Conservation (phyloP, 495 filamentous ascomycete species). For the Patellaria atrata region DNA sequence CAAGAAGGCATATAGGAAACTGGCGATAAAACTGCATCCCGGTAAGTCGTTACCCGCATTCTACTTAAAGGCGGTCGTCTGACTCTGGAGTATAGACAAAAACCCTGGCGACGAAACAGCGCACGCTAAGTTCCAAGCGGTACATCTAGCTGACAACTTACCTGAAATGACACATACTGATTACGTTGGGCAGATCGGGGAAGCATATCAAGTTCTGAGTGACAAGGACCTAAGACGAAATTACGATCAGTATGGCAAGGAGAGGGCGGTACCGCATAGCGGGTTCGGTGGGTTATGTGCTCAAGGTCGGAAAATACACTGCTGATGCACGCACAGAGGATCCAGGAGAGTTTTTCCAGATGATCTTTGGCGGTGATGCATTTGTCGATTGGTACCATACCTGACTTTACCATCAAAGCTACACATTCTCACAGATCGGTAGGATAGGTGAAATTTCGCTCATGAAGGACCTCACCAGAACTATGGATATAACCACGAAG, state of each 20-base stretch:
- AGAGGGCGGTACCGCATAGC: conserved; percentile 67
- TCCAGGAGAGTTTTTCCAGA: conserved; percentile 93
- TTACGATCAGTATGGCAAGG: conserved; percentile 96
- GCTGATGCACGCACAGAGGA: conserved; percentile 46
- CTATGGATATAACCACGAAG: conserved; percentile 30
- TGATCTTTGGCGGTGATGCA: conserved; percentile 95
- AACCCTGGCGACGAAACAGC: conserved; percentile 96
- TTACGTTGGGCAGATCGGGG: conserved; percentile 51
- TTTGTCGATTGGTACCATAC: conserved; percentile 56
- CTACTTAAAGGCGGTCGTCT: background rate
- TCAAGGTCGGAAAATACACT: background rate
- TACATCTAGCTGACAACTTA: conserved; percentile 24
- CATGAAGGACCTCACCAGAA: conserved; percentile 33
- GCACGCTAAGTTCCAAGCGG: conserved; percentile 78
- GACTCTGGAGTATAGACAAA: conserved; percentile 52
- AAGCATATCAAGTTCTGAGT: conserved; percentile 95
- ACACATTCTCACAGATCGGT: background rate
- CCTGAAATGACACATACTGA: background rate
- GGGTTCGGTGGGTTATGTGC: conserved; percentile 57
- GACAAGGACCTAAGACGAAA: conserved; percentile 69
- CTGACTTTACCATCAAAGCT: too few species aligned
- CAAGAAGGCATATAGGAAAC: conserved; percentile 98
- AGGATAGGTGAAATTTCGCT: conserved; percentile 33
- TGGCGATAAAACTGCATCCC: conserved; percentile 71
- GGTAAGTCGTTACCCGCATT: conserved; percentile 27